Conservation (phyloP, 345 rosid species). For the Euphorbia lathyris region DNA sequence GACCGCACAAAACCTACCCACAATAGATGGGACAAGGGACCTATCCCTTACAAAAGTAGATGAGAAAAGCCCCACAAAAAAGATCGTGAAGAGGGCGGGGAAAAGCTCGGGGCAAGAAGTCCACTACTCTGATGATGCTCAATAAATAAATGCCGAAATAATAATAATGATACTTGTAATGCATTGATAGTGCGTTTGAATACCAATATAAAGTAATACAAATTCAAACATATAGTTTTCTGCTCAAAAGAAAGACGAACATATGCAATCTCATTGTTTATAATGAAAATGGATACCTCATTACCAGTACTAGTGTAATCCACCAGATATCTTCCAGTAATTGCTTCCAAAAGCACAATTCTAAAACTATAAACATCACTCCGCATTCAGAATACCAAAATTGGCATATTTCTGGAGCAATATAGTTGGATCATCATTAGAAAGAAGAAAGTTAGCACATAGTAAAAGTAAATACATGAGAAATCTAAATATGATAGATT, state of each 20-base stretch:
- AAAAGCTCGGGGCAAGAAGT: no score
- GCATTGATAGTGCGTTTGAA: neutral
- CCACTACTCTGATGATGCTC: no score
- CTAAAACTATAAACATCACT: slow-evolving; percentile 97
- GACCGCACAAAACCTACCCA: no score
- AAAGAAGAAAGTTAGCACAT: neutral
- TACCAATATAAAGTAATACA: neutral
- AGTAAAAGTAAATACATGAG: neutral
- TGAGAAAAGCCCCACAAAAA: no score
- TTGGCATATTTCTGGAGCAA: slow-evolving; percentile 97
- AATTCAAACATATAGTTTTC: neutral
- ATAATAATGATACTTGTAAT: no score
- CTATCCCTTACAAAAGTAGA: no score
- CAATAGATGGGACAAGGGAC: no score
- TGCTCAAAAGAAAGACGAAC: neutral
- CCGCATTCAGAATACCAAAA: slow-evolving; percentile 81
- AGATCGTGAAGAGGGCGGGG: no score
- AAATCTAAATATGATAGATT: slow-evolving; percentile 1
- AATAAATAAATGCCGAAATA: neutral
- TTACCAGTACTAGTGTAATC: slow-evolving; percentile 78
- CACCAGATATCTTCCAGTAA: slow-evolving; percentile 94
- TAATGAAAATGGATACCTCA: slow-evolving; percentile 48
- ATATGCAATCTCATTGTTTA: no score
- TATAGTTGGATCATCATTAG: slow-evolving; percentile 49
- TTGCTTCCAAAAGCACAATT: slow-evolving; percentile 84